Percentiles rank a stretch among this genome's conserved stretches.
Evolutionary conservation across 108 stramenopile genomes (phyloP).

Genomic region (Nitzschia putrida): DNA sequence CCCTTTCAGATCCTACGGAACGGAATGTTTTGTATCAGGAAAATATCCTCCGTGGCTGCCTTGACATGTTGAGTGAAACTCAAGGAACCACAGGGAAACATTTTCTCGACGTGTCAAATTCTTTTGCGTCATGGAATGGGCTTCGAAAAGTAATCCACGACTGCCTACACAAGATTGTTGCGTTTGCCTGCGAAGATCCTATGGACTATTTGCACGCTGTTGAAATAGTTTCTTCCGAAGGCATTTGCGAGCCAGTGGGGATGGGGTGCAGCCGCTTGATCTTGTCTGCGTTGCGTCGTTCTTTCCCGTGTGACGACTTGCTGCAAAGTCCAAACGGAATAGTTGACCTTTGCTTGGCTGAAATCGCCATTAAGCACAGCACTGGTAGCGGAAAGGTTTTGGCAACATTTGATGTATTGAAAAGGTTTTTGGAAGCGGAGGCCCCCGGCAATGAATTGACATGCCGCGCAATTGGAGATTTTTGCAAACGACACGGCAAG

Average conservation of each 20-base stretch:
- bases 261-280: constrained; percentile 28
- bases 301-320: constrained; percentile 19
- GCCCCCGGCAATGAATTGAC: constrained; percentile 3
- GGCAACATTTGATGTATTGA: constrained; percentile 29
- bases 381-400: constrained; percentile 14
- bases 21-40: constrained; percentile 45
- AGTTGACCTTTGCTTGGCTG: constrained; percentile 37
- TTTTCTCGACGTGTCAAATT: constrained; percentile 12
- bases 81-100: constrained; percentile 29
- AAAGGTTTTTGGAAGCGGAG: constrained; percentile 24
- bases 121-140: constrained; percentile 6
- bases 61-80: constrained; percentile 25
- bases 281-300: constrained; percentile 4
- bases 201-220: constrained; percentile 39
- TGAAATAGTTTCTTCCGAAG: constrained; percentile 21
- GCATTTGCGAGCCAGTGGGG: constrained; percentile 22
- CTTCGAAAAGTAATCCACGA: constrained; percentile 20
- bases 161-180: constrained; percentile 18
- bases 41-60: constrained; percentile 56
- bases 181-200: constrained; percentile 41
- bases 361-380: constrained; percentile 35
- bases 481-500: constrained; percentile 21
- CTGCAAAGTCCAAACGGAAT: constrained; percentile 23
- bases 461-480: constrained; percentile 41
- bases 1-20: constrained; percentile 32